Conservation (phyloP, 2,329 filamentous ascomycete species). For the Sporothrix luriei region DNA sequence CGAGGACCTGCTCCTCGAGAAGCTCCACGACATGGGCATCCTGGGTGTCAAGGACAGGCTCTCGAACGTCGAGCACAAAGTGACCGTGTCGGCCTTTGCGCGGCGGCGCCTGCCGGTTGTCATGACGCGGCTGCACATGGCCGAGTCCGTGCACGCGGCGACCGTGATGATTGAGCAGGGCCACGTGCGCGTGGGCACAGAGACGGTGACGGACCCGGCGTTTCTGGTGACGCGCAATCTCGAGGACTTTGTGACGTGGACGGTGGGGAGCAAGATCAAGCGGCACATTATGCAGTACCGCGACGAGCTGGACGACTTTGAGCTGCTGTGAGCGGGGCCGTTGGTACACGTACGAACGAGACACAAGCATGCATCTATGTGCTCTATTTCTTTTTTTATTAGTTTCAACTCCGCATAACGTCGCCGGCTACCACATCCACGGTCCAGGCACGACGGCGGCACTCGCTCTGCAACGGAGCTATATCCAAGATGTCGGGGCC, state of each 20-base stretch:
- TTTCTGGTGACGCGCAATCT: slow-evolving; percentile 86
- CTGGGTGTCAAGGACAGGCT: slow-evolving; percentile 75
- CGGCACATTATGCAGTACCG: slow-evolving; percentile 92
- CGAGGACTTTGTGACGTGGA: slow-evolving; percentile 97
- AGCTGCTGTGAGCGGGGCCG: slow-evolving; percentile 65
- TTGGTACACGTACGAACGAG: not conserved
- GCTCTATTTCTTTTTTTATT: not conserved
- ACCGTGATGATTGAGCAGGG: slow-evolving; percentile 91
- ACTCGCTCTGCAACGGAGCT: not conserved
- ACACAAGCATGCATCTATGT: not conserved
- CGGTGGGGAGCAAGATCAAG: slow-evolving; percentile 96
- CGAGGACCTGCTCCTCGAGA: slow-evolving; percentile 84
- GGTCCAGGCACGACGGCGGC: not conserved
- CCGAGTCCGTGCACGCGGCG: slow-evolving; percentile 82
- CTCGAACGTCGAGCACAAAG: slow-evolving; percentile 80
- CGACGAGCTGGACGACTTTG: slow-evolving; percentile 94
- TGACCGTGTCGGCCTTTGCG: slow-evolving; percentile 88
- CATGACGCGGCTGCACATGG: slow-evolving; percentile 87
- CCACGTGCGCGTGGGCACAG: slow-evolving; percentile 86
- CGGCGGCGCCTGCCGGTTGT: slow-evolving; percentile 81
- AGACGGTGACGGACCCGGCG: slow-evolving; percentile 85
- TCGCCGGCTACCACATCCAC: no score
- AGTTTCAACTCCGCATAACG: no score
- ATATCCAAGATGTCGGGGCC: not conserved
- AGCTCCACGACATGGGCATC: slow-evolving; percentile 90